A percentile compares a stretch with the other conserved stretches of the same genome.
phyloP scores from a whole-genome alignment of 306 rosid species.

The Herpetospermum pedunculosum region DNA sequence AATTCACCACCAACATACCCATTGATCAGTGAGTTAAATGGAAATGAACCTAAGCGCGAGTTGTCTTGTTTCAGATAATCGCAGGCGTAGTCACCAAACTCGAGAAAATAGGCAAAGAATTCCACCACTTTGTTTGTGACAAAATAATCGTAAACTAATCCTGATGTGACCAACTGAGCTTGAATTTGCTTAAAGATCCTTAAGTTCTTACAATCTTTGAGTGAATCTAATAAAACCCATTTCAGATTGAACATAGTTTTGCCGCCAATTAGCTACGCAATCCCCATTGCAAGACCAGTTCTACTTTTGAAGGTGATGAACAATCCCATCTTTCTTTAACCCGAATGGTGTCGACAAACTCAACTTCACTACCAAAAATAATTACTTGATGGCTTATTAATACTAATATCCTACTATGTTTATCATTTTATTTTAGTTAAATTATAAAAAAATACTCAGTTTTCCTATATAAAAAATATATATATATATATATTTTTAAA shows the following conservation, averaged over 20 bases:
- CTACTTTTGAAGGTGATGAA: neutral
- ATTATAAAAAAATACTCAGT: no score
- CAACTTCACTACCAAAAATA: no score
- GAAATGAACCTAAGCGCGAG: slow-evolving; percentile 51
- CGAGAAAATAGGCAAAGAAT: slow-evolving; percentile 37
- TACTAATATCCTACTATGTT: no score
- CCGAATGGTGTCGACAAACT: neutral
- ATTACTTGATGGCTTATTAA: no score
- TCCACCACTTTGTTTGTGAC: slow-evolving; percentile 32
- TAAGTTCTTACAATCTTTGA: slow-evolving; percentile 35
- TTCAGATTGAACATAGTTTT: slow-evolving; percentile 26
- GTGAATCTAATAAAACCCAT: slow-evolving; percentile 41
- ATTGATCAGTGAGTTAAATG: slow-evolving; percentile 45
- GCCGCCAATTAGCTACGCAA: slow-evolving; percentile 9
- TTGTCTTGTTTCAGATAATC: slow-evolving; percentile 53
- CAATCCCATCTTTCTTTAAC: neutral
- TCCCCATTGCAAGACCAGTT: neutral
- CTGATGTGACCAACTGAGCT: slow-evolving; percentile 40
- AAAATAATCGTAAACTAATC: slow-evolving; percentile 34
- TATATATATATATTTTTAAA: no score
- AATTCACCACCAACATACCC: slow-evolving; percentile 23
- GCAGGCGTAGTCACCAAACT: slow-evolving; percentile 37
- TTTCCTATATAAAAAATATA: no score
- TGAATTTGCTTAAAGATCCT: slow-evolving; percentile 50
- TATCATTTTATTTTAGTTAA: no score